phyloP scores from a whole-genome alignment of 805 yeast species.

The Sugiyamaella lignohabitans region DNA sequence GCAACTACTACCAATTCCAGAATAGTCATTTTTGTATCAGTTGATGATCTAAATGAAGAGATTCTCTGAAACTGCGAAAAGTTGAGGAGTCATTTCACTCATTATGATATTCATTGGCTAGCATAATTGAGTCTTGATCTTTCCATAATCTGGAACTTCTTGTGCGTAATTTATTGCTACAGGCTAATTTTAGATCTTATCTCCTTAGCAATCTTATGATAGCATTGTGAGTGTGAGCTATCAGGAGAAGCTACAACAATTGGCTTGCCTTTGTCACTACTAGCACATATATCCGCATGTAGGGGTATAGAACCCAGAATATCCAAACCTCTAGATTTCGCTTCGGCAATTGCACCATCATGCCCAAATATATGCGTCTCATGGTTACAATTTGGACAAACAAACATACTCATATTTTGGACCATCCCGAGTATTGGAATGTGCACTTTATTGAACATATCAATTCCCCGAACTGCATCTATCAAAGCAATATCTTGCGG shows the following conservation, averaged over 20 bases:
- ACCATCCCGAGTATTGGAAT: conserved; percentile 73
- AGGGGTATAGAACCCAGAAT: conserved; percentile 66
- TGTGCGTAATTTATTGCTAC: too few relatives aligned
- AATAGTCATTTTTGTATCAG: not conserved
- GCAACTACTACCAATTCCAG: conserved; percentile 11
- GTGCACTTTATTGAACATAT: conserved; percentile 66
- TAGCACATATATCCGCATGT: conserved; percentile 49
- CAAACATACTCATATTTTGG: conserved; percentile 73
- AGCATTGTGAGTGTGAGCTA: conserved; percentile 37
- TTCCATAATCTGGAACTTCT: too few relatives aligned
- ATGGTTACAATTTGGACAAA: conserved; percentile 71
- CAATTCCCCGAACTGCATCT: conserved; percentile 73
- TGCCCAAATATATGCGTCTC: conserved; percentile 69
- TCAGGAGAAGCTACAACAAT: conserved; percentile 41
- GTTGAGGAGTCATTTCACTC: too few relatives aligned
- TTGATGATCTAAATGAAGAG: too few relatives aligned
- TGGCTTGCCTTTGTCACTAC: conserved; percentile 63
- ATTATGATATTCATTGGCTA: too few relatives aligned
- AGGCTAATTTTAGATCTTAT: too few relatives aligned
- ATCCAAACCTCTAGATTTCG: conserved; percentile 40
- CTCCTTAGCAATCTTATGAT: conserved; percentile 38
- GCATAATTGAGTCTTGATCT: too few relatives aligned
- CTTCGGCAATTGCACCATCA: conserved; percentile 50
- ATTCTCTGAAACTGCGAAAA: too few relatives aligned
- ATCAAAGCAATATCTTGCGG: conserved; percentile 80